Conservation (phyloP, 192 early-diverging fungal species). For the Geranomyces variabilis region DNA sequence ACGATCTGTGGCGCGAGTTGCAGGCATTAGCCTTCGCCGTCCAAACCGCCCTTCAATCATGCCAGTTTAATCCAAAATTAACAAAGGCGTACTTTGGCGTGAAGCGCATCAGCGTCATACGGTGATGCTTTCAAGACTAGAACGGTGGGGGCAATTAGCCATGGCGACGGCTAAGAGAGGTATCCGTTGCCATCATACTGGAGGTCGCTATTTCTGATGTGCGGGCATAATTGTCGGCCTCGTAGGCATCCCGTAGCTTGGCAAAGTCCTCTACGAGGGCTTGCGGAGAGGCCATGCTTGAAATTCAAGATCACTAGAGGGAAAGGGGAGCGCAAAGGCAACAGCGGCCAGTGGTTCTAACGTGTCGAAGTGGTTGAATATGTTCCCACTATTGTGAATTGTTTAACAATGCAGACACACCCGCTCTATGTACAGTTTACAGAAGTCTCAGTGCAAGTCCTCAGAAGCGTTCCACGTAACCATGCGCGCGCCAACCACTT, state of each 20-base stretch:
- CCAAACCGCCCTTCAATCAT: too few relatives aligned
- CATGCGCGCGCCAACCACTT: conserved; percentile 66
- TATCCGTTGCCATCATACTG: not conserved
- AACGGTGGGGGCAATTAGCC: not conserved
- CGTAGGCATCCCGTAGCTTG: conserved; percentile 8
- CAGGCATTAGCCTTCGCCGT: too few relatives aligned
- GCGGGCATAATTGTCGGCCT: not conserved
- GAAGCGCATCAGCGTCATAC: conserved; percentile 28
- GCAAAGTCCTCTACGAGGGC: not conserved
- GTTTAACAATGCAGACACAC: too few relatives aligned
- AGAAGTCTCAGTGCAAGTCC: too few relatives aligned
- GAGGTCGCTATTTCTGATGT: not conserved
- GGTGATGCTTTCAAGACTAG: conserved; percentile 15
- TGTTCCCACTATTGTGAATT: too few relatives aligned
- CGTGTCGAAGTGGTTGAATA: too few relatives aligned
- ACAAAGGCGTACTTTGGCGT: conserved; percentile 20
- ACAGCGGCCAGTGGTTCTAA: too few relatives aligned
- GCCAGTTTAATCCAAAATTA: too few relatives aligned
- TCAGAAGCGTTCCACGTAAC: conserved; percentile 36
- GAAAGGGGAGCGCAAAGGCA: too few relatives aligned
- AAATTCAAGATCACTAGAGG: too few relatives aligned
- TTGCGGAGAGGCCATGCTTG: too few relatives aligned
- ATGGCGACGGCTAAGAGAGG: not conserved
- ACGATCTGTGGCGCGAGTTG: conserved; percentile 8
- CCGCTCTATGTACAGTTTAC: too few relatives aligned